Percentiles rank a stretch among this genome's conserved stretches.
Conservation (phyloP, 768 basidiomycete genomes). For the Plicaturopsis crispa region DNA sequence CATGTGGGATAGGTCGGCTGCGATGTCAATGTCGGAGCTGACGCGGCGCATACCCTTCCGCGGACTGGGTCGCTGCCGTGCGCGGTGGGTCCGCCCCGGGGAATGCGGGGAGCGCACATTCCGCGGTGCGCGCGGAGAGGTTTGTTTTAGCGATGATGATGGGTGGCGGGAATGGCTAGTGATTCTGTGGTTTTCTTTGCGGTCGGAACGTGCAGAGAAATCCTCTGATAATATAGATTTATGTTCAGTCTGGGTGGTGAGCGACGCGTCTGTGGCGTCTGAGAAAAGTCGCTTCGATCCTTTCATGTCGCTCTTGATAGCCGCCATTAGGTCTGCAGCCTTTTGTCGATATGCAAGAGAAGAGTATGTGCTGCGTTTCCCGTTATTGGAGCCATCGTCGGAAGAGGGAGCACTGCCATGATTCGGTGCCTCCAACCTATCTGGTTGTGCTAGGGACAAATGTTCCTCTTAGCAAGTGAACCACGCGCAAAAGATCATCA, state of each 20-base stretch:
- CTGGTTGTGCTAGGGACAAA: too few species aligned
- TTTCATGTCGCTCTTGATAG: constrained; percentile 70
- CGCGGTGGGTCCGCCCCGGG: constrained; percentile 8
- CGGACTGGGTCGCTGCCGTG: constrained; percentile 29
- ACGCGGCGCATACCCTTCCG: constrained; percentile 29
- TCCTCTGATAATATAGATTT: too few species aligned
- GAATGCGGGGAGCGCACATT: constrained; percentile 9
- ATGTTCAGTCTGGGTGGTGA: too few species aligned
- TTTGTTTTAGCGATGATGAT: neutral
- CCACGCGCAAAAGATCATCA: too few species aligned
- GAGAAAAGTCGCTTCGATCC: constrained; percentile 69
- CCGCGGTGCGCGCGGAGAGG: constrained; percentile 3
- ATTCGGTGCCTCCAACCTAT: too few species aligned
- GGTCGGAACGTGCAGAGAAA: constrained; percentile 17
- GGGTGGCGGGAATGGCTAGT: constrained; percentile 5
- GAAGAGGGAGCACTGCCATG: too few species aligned
- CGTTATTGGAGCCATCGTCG: too few species aligned
- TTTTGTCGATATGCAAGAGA: constrained; percentile 68
- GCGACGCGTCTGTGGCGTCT: constrained; percentile 38
- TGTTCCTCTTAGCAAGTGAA: too few species aligned
- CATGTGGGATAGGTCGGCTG: constrained; percentile 34
- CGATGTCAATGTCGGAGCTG: constrained; percentile 30
- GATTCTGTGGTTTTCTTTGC: constrained; percentile 24
- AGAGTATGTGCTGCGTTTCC: constrained; percentile 38
- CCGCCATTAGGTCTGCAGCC: constrained; percentile 77